phyloP scores from a whole-genome alignment of 2,329 filamentous ascomycete species.

The Cucurbitaria berberidis region DNA sequence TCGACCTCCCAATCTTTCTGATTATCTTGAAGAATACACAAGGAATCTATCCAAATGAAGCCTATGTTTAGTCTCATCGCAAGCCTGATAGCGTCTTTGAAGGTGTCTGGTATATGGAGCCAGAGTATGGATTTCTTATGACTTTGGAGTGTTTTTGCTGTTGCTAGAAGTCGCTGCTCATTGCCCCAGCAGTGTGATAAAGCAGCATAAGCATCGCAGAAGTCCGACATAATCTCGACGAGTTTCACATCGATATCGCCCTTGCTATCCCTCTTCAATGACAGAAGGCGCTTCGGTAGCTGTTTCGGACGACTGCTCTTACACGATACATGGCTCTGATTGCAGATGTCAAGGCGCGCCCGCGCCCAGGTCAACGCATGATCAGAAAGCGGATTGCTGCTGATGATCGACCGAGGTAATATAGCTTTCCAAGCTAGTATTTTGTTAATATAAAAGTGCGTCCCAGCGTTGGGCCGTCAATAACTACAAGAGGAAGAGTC shows the following conservation, averaged over 20 bases:
- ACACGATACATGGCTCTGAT: constrained; percentile 12
- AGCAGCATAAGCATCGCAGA: constrained; percentile 6
- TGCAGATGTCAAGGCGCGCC: constrained; percentile 12
- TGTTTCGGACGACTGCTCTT: background rate
- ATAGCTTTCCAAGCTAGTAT: constrained; percentile 20
- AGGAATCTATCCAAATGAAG: constrained; percentile 34
- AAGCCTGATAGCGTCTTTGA: constrained; percentile 7
- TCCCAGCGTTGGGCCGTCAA: background rate
- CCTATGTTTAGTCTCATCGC: constrained; percentile 19
- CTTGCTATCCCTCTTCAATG: constrained; percentile 2
- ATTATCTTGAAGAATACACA: constrained; percentile 23
- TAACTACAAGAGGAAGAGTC: background rate
- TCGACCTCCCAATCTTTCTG: constrained; percentile 15
- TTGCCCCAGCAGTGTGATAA: constrained; percentile 19
- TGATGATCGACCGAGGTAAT: constrained; percentile 16
- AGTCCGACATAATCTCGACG: background rate
- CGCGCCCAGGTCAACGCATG: constrained; percentile 13
- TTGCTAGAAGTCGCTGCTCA: constrained; percentile 5
- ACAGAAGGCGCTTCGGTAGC: constrained; percentile 10
- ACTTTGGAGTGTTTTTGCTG: background rate
- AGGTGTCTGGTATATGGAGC: constrained; percentile 9
- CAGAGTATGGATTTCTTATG: constrained; percentile 5
- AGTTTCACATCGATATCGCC: background rate
- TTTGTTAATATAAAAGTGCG: background rate
- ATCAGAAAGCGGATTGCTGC: constrained; percentile 13